A percentile compares a stretch with the other conserved stretches of the same genome.
Conservation (phyloP, 2,329 filamentous ascomycete genomes). For the Cladosporium sp. region DNA sequence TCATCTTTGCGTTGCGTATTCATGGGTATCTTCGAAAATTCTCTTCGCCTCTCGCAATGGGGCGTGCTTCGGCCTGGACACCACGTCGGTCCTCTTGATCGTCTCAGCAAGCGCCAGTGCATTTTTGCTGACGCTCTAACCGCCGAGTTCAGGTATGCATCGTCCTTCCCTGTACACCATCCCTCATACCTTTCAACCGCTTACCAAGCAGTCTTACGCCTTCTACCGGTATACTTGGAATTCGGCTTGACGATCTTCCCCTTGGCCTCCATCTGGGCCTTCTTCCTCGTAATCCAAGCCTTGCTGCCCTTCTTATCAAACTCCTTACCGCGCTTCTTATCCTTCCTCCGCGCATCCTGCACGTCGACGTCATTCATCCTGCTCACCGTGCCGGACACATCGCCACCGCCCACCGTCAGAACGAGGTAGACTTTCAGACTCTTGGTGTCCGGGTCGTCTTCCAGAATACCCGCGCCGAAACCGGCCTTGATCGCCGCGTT, state of each 20-base stretch:
- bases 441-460: constrained; percentile 95
- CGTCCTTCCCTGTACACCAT: neutral
- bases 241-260: constrained; percentile 90
- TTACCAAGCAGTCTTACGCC: constrained; percentile 74
- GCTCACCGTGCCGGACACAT: constrained; percentile 82
- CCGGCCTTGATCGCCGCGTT: constrained; percentile 87
- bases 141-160: neutral
- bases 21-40: constrained; percentile 13
- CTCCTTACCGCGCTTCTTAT: constrained; percentile 47
- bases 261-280: constrained; percentile 90
- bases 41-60: neutral
- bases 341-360: constrained; percentile 61
- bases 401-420: constrained; percentile 76
- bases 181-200: neutral
- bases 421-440: constrained; percentile 96
- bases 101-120: constrained; percentile 12
- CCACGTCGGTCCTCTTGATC: neutral
- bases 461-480: constrained; percentile 89
- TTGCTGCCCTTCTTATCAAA: constrained; percentile 72
- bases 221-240: constrained; percentile 92
- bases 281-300: constrained; percentile 79
- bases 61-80: neutral
- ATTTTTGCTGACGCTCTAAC: neutral
- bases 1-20: constrained; percentile 6
- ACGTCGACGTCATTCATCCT: constrained; percentile 83